Percentiles rank a stretch among this genome's conserved stretches.
phyloP scores from a whole-genome alignment of 2,329 filamentous ascomycete genomes.

The Neofusicoccum cordaticola region DNA sequence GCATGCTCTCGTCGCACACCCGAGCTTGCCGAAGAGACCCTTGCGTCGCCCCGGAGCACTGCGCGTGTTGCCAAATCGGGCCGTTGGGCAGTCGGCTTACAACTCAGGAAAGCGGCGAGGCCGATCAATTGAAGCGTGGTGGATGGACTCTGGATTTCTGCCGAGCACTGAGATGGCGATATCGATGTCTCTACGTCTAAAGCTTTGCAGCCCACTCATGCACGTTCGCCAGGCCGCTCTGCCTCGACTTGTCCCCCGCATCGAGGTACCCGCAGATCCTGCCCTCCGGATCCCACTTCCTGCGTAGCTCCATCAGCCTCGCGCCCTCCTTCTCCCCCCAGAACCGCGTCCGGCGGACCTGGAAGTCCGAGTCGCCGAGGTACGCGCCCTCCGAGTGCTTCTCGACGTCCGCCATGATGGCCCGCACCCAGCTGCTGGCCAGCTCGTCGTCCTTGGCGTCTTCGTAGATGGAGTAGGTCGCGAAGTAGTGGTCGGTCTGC shows the following conservation, averaged over 20 bases:
- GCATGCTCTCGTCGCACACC: neutral
- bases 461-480: slow-evolving; percentile 53
- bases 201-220: slow-evolving; percentile 12
- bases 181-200: neutral
- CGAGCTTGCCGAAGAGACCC: neutral
- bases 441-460: slow-evolving; percentile 44
- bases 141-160: too few species aligned
- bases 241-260: slow-evolving; percentile 42
- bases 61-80: neutral
- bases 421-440: slow-evolving; percentile 47
- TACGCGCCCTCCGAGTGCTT: slow-evolving; percentile 49
- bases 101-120: too few species aligned
- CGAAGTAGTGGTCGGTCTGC: slow-evolving; percentile 58
- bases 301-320: slow-evolving; percentile 44
- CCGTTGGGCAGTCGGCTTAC: too few species aligned
- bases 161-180: too few species aligned
- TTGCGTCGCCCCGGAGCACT: neutral
- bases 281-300: slow-evolving; percentile 46
- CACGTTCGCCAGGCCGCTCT: slow-evolving; percentile 35
- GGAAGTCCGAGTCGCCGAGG: slow-evolving; percentile 56
- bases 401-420: slow-evolving; percentile 36
- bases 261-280: slow-evolving; percentile 48
- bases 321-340: slow-evolving; percentile 46
- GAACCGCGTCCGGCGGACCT: slow-evolving; percentile 45
- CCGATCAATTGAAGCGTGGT: too few species aligned